Conservation (phyloP, 2,329 filamentous ascomycete species). For the Colletotrichum sp. region DNA sequence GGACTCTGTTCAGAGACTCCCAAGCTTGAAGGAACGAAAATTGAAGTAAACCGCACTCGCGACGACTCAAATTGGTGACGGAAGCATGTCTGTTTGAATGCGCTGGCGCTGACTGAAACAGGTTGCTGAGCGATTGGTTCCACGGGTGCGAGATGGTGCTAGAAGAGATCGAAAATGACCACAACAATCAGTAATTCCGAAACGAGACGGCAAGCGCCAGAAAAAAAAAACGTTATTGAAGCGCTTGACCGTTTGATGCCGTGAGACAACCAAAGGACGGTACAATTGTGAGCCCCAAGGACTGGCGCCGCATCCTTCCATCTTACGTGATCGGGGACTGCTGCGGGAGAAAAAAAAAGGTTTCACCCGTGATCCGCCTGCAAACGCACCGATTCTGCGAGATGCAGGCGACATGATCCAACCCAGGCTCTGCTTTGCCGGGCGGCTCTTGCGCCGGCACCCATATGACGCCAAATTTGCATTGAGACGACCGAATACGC, state of each 20-base stretch:
- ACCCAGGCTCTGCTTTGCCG: neutral
- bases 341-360: neutral
- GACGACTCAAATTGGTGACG: neutral
- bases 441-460: neutral
- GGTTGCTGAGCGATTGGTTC: neutral
- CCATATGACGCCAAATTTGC: neutral
- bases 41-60: neutral
- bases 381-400: neutral
- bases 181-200: neutral
- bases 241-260: neutral
- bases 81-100: neutral
- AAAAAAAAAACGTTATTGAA: neutral
- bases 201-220: neutral
- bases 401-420: neutral
- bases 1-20: neutral
- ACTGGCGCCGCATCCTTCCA: neutral
- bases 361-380: neutral
- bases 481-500: neutral
- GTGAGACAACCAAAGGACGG: neutral
- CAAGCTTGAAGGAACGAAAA: neutral
- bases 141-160: neutral
- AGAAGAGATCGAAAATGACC: neutral
- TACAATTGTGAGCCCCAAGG: neutral
- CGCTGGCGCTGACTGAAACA: neutral
- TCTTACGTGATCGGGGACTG: neutral